These are phyloP conservation scores for Tulasnella sp. DNA, from an alignment of 768 basidiomycete genomes.

Conservation along the genomic window DNA sequence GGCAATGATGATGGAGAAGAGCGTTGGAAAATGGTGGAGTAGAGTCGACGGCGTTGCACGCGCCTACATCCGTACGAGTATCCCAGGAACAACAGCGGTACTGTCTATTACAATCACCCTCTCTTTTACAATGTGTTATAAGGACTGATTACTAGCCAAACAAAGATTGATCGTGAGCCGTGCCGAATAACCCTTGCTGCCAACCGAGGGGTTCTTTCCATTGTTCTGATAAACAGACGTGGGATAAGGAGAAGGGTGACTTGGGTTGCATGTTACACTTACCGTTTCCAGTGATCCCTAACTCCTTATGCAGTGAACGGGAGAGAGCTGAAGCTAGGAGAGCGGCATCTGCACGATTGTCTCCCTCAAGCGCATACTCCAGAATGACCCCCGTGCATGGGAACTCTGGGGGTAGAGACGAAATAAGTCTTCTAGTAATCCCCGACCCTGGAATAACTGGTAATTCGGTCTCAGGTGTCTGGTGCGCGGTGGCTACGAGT, in stretches of 20 bases:
- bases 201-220: conserved; percentile 70
- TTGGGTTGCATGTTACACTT: not conserved
- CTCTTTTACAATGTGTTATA: not conserved
- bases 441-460: conserved; percentile 82
- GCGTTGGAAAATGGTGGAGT: not conserved
- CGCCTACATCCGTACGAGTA: not conserved
- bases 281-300: conserved; percentile 32
- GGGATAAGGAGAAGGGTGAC: not conserved
- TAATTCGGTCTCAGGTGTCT: conserved; percentile 39
- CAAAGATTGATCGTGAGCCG: conserved; percentile 66
- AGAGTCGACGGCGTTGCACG: not conserved
- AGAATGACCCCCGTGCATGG: conserved; percentile 57
- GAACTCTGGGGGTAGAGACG: conserved; percentile 55
- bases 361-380: conserved; percentile 78
- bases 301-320: conserved; percentile 46
- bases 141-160: conserved; percentile 51
- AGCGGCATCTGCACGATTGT: conserved; percentile 70
- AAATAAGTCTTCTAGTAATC: conserved; percentile 61
- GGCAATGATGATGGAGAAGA: not conserved
- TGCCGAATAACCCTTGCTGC: conserved; percentile 63
- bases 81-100: not conserved
- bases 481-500: conserved; percentile 29
- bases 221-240: not conserved
- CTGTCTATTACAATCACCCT: not conserved
- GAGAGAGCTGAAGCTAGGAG: conserved; percentile 54